phyloP scores from a whole-genome alignment of 2,329 filamentous ascomycete species.

The Ilyonectria sp. region DNA sequence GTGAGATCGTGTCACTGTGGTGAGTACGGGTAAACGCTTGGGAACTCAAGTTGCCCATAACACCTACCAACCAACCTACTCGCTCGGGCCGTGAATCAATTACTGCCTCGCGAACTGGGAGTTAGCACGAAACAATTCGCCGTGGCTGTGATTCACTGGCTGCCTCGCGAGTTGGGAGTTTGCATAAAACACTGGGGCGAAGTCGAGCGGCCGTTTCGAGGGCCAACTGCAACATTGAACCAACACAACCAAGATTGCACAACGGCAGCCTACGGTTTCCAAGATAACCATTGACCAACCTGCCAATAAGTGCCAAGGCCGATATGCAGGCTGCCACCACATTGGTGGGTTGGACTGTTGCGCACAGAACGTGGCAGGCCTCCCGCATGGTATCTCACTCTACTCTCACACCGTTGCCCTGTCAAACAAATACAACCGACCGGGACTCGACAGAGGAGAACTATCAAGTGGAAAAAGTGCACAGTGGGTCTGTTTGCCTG shows the following conservation, averaged over 20 bases:
- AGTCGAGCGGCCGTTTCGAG: conserved; percentile 3
- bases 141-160: conserved; percentile 10
- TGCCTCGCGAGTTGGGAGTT: conserved; percentile 13
- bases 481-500: background rate
- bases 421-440: background rate
- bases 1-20: conserved; percentile 43
- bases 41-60: conserved; percentile 14
- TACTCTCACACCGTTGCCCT: conserved; percentile 1
- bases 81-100: too few relatives aligned
- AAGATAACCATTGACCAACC: too few relatives aligned
- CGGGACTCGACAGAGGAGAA: background rate
- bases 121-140: background rate
- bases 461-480: background rate
- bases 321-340: background rate
- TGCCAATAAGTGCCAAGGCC: background rate
- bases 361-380: conserved; percentile 7
- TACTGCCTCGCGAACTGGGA: background rate
- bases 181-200: conserved; percentile 13
- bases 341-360: background rate
- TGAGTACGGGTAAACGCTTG: conserved; percentile 23
- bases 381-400: conserved; percentile 13
- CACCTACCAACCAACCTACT: background rate
- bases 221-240: background rate
- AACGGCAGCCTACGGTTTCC: background rate
- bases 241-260: background rate